Base-by-base conservation (phyloP, 1,139 yeast species). In the Ogataea hybrid region DNA sequence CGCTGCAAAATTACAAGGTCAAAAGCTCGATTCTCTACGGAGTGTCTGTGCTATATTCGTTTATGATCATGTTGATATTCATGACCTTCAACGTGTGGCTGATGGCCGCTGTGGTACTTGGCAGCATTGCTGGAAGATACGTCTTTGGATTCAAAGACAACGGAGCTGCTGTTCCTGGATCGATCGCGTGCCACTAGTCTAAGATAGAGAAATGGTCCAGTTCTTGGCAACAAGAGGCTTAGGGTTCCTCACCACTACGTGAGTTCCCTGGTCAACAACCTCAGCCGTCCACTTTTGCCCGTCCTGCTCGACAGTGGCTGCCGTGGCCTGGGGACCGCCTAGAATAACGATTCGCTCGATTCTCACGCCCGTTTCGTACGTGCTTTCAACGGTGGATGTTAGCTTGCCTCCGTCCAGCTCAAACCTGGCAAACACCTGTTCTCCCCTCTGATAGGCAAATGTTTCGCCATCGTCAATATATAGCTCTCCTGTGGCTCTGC, bases 381-480 rank as follows among this genome's bases (percentile, higher is more conserved):
- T 51, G 4, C 58, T 56, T 2, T 46, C 30, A 2, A 63, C 62
- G 1, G 42, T 50, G 5, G 68, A 59, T 0, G 50, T 33, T 8
- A 72, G 40, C n/a, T 36, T 43, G 8, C 59, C 57, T 17, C 58
- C 48, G 9, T 48, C 44, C 17, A 68, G 60, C 6, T 46, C 43
- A 36, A 84, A 69, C 1, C 64, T 54, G 2, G 77, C 57, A 28
- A 67, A 56, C 6, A 79, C 40, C 52, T 51, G 83, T 31, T 59
- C 61, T 12, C 73, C 84, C 1, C 65, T 47, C 43, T 65, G 55
- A 59, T 84, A 81, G 21, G 68, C 73, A 55, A 75, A 87, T 0
- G 92, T 73, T 55, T 81, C 85, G 11, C 96, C 95, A 62, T 87
- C 96, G 62, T 90, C 98, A 35, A 84, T 65, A 59, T 90, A 92